Evolutionary conservation across 2,329 filamentous ascomycete species (phyloP).

Genomic region (Colletotrichum incanum): DNA sequence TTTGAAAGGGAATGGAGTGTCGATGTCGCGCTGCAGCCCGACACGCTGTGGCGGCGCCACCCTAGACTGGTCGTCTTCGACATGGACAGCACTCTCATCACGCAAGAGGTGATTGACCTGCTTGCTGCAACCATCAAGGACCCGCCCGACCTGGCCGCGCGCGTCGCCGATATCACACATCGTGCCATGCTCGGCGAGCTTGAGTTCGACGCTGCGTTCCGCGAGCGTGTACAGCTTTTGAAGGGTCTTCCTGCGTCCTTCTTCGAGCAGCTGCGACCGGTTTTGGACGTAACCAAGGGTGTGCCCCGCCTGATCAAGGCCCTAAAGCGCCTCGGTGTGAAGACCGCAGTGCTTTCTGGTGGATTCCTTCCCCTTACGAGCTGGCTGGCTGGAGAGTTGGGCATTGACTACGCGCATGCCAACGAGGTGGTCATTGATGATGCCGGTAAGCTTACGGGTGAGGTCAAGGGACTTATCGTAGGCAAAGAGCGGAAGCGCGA

Average conservation of each 20-base stretch:
- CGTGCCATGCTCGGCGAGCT: constrained; percentile 97
- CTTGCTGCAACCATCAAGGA: constrained; percentile 84
- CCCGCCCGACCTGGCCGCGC: constrained; percentile 79
- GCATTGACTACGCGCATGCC: constrained; percentile 89
- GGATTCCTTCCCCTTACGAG: constrained; percentile 91
- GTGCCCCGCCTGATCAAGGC: constrained; percentile 81
- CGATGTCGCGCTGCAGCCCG: constrained; percentile 83
- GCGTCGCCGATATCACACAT: constrained; percentile 91
- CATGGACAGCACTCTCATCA: constrained; percentile 98
- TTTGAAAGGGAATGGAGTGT: constrained; percentile 94
- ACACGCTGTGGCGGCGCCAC: constrained; percentile 82
- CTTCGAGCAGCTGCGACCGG: constrained; percentile 81
- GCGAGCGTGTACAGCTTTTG: constrained; percentile 84
- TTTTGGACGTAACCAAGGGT: constrained; percentile 86
- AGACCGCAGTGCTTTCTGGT: constrained; percentile 91
- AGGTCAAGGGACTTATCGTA: constrained; percentile 80
- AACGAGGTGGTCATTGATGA: constrained; percentile 83
- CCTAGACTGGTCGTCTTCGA: constrained; percentile 95
- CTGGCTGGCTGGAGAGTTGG: constrained; percentile 86
- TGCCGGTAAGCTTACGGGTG: constrained; percentile 76
- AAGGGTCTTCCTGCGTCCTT: constrained; percentile 85
- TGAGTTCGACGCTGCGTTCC: constrained; percentile 89
- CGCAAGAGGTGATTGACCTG: constrained; percentile 97
- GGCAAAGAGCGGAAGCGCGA: constrained; percentile 83
- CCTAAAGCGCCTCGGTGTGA: constrained; percentile 84